phyloP scores from a whole-genome alignment of 352 stramenopile species.

The Phytophthora capsici region DNA sequence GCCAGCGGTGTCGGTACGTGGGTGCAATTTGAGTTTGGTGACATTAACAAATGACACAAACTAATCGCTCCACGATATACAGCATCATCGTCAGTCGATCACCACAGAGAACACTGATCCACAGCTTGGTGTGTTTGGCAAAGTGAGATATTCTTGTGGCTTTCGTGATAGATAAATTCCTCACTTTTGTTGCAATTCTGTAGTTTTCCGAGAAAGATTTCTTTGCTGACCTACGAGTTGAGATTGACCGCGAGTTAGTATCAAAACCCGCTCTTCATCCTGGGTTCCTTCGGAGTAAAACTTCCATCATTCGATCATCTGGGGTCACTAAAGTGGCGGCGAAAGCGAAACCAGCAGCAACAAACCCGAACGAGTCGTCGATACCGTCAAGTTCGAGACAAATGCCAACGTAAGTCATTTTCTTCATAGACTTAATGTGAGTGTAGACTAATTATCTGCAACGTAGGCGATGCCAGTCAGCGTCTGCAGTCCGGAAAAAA shows the following conservation, averaged over 20 bases:
- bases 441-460: not conserved
- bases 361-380: slow-evolving; percentile 3
- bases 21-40: not conserved
- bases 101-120: slow-evolving; percentile 15
- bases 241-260: slow-evolving; percentile 30
- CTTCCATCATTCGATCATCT: slow-evolving; percentile 25
- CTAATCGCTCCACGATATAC: not conserved
- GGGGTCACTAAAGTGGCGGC: slow-evolving; percentile 10
- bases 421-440: not conserved
- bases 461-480: slow-evolving; percentile 66
- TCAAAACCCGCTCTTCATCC: slow-evolving; percentile 13
- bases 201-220: slow-evolving; percentile 26
- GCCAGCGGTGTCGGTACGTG: slow-evolving; percentile 21
- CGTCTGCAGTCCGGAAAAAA: slow-evolving; percentile 72
- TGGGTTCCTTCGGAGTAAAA: slow-evolving; percentile 27
- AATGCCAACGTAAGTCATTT: slow-evolving; percentile 26
- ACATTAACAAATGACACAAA: slow-evolving; percentile 1
- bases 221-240: slow-evolving; percentile 34
- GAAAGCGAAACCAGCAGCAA: slow-evolving; percentile 3
- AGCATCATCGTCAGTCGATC: slow-evolving; percentile 20
- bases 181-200: not conserved
- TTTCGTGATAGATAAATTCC: too few species aligned
- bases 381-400: slow-evolving; percentile 36
- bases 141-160: slow-evolving; percentile 8
- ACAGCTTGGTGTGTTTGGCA: slow-evolving; percentile 25